These are phyloP conservation scores for Populus simonii DNA, from an alignment of 345 rosid genomes.

Conservation along the genomic window DNA sequence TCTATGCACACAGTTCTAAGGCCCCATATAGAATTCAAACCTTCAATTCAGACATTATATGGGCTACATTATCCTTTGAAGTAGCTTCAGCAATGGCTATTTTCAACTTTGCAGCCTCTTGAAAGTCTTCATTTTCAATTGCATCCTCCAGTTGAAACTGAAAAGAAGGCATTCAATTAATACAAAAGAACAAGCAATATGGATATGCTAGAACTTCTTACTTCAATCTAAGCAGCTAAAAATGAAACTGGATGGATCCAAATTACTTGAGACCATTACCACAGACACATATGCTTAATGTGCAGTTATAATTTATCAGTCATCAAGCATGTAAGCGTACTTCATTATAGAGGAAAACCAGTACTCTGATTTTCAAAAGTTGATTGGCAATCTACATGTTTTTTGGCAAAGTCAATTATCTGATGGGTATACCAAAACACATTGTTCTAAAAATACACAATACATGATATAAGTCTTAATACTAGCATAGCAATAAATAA, in stretches of 20 bases:
- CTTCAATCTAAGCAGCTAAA: neutral
- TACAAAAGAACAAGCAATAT: neutral
- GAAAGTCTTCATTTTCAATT: slow-evolving; percentile 79
- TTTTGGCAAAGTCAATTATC: neutral
- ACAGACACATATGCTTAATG: neutral
- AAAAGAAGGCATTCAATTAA: slow-evolving; percentile 12
- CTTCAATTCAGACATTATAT: slow-evolving; percentile 76
- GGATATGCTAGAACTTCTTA: neutral
- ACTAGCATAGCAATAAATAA: neutral
- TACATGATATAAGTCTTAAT: neutral
- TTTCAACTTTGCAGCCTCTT: slow-evolving; percentile 80
- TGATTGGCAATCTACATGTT: neutral
- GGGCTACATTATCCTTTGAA: slow-evolving; percentile 66
- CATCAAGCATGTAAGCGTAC: neutral
- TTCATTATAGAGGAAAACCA: neutral
- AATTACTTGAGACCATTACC: neutral
- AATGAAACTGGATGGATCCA: neutral
- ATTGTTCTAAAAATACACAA: neutral
- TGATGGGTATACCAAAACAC: neutral
- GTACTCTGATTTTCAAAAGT: neutral
- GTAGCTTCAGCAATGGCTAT: slow-evolving; percentile 64
- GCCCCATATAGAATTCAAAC: slow-evolving; percentile 29
- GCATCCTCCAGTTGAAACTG: slow-evolving; percentile 95
- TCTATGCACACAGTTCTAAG: neutral
- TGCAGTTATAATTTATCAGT: neutral